phyloP scores from a whole-genome alignment of 441 rosid species.

The Syzygium syzygioides region DNA sequence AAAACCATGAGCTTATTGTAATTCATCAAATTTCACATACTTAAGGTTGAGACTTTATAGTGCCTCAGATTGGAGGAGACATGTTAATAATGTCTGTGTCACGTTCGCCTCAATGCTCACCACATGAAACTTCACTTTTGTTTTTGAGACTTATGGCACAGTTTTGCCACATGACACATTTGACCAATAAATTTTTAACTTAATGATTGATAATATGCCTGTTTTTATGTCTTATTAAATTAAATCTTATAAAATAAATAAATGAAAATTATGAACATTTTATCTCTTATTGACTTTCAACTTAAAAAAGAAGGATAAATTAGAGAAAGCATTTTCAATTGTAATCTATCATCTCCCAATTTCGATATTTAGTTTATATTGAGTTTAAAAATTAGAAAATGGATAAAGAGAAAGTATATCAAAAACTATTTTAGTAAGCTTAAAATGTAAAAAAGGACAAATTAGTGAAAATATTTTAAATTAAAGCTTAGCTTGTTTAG shows the following conservation, averaged over 20 bases:
- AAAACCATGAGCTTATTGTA: not conserved
- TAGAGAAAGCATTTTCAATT: not conserved
- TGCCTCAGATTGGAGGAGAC: not conserved
- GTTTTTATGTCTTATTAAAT: not conserved
- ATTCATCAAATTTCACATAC: not conserved
- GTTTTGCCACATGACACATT: not conserved
- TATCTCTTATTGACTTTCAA: not conserved
- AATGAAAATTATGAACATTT: not conserved
- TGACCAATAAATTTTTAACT: not conserved
- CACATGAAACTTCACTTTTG: not conserved
- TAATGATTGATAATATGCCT: not conserved
- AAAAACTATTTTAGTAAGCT: not conserved
- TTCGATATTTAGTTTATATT: not conserved
- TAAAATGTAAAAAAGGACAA: not conserved
- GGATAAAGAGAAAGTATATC: not conserved
- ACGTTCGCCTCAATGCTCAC: not conserved
- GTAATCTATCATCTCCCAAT: not conserved
- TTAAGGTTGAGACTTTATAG: not conserved
- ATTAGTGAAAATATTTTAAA: not conserved
- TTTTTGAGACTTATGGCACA: not conserved
- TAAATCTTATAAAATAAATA: not conserved
- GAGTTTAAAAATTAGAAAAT: not conserved
- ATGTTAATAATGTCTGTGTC: not conserved
- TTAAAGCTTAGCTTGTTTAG: not conserved
- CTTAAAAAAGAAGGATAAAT: not conserved